phyloP scores from a whole-genome alignment of 1,139 yeast genomes.

The Yamadazyma friedrichii region DNA sequence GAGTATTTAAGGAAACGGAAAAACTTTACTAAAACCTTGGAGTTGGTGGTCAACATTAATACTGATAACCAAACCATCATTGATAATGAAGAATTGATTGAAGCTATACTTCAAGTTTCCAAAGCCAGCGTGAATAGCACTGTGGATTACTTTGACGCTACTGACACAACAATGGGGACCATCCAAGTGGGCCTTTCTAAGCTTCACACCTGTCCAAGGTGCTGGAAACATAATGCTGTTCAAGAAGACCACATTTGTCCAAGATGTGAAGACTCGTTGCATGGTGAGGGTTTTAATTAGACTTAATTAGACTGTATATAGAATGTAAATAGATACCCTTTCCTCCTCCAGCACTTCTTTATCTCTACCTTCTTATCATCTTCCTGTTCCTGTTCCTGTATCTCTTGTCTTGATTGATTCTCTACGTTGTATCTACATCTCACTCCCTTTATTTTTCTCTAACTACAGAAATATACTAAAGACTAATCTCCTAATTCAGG shows the following conservation, averaged over 20 bases:
- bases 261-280: slow-evolving; percentile 52
- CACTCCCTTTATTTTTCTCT: too few relatives aligned
- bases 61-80: slow-evolving; percentile 29
- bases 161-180: slow-evolving; percentile 19
- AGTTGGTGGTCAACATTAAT: slow-evolving; percentile 32
- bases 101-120: slow-evolving; percentile 70
- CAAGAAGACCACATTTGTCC: slow-evolving; percentile 56
- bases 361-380: too few relatives aligned
- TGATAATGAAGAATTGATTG: slow-evolving; percentile 30
- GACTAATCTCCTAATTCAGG: too few relatives aligned
- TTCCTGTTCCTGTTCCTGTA: too few relatives aligned
- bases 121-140: slow-evolving; percentile 37
- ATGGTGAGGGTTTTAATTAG: too few relatives aligned
- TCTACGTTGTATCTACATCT: too few relatives aligned
- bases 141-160: slow-evolving; percentile 6
- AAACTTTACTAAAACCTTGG: slow-evolving; percentile 61
- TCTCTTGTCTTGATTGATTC: too few relatives aligned
- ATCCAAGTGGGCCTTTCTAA: slow-evolving; percentile 29
- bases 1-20: slow-evolving; percentile 33
- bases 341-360: too few relatives aligned
- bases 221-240: slow-evolving; percentile 78
- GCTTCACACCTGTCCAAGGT: slow-evolving; percentile 76
- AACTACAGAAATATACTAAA: too few relatives aligned
- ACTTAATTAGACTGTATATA: not conserved
- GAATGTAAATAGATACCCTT: slow-evolving; percentile 2